phyloP scores from a whole-genome alignment of 2,329 filamentous ascomycete genomes.

The Gaeumannomyces tritici region DNA sequence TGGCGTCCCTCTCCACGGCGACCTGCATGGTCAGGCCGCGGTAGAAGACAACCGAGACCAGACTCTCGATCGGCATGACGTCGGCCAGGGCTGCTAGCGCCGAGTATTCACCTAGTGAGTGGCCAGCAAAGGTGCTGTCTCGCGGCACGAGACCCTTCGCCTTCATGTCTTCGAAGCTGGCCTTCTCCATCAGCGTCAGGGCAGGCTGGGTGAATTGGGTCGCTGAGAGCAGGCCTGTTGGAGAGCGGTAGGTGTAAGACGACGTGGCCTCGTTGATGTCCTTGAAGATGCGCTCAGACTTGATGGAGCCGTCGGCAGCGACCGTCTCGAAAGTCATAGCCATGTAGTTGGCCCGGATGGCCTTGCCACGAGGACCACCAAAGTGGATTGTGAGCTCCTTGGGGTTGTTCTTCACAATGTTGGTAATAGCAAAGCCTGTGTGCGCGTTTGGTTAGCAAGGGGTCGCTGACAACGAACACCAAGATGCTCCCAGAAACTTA shows the following conservation, averaged over 20 bases:
- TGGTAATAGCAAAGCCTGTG: constrained; percentile 88
- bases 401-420: constrained; percentile 99
- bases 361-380: constrained; percentile 91
- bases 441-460: constrained; percentile 5
- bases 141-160: constrained; percentile 91
- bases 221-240: constrained; percentile 86
- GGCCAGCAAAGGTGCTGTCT: constrained; percentile 94
- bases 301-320: constrained; percentile 79
- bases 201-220: constrained; percentile 98
- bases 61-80: constrained; percentile 98
- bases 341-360: constrained; percentile 98
- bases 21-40: constrained; percentile 99
- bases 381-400: constrained; percentile 99
- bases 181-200: constrained; percentile 98
- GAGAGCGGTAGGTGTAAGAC: constrained; percentile 95
- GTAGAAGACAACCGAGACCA: constrained; percentile 99
- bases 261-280: constrained; percentile 87
- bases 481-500: constrained; percentile 30
- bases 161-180: constrained; percentile 98
- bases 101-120: constrained; percentile 97
- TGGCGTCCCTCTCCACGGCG: constrained; percentile 88
- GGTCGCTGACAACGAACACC: background rate
- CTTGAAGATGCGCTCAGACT: constrained; percentile 99
- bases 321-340: constrained; percentile 99
- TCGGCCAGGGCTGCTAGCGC: constrained; percentile 92